These are phyloP conservation scores for Claviceps pazoutovae DNA, from an alignment of 2,329 filamentous ascomycete genomes.

Conservation along the genomic window DNA sequence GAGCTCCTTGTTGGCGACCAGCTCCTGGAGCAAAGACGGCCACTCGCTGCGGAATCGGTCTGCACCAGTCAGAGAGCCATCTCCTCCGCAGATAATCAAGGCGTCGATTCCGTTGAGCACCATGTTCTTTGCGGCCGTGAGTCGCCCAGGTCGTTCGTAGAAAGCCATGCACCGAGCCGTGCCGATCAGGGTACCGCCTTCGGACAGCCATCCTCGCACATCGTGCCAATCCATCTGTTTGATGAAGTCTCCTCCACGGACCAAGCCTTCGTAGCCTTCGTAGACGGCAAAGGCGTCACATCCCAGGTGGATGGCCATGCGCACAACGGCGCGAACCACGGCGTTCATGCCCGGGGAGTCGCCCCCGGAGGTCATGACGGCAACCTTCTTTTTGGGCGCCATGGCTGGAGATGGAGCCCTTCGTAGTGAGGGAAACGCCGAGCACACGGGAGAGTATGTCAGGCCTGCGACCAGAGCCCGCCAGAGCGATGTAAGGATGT, in stretches of 20 bases:
- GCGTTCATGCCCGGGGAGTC: conserved; percentile 94
- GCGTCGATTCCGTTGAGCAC: conserved; percentile 86
- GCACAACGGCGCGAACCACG: conserved; percentile 77
- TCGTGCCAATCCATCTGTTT: conserved; percentile 81
- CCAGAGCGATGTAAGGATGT: conserved; percentile 15
- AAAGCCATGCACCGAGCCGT: conserved; percentile 89
- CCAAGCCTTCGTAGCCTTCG: conserved; percentile 92
- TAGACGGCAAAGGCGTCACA: conserved; percentile 73
- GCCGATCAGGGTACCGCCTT: conserved; percentile 90
- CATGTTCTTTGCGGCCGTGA: conserved; percentile 87
- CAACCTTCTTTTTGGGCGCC: conserved; percentile 54
- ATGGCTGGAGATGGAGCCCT: conserved; percentile 18
- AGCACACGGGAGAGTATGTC: conserved; percentile 3
- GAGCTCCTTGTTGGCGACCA: conserved; percentile 62
- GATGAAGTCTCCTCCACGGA: conserved; percentile 80
- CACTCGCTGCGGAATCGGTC: conserved; percentile 89
- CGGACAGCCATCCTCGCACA: conserved; percentile 84
- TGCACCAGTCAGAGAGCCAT: conserved; percentile 89
- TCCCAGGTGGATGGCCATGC: conserved; percentile 74
- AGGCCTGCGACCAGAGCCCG: conserved; percentile 10
- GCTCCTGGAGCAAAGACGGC: conserved; percentile 74
- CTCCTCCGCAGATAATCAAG: conserved; percentile 90
- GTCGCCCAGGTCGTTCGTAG: conserved; percentile 71
- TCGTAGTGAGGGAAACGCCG: conserved; percentile 7
- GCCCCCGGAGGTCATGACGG: conserved; percentile 86